Conservation (phyloP, 2,329 filamentous ascomycete genomes). For the Pestalotiopsis fici region DNA sequence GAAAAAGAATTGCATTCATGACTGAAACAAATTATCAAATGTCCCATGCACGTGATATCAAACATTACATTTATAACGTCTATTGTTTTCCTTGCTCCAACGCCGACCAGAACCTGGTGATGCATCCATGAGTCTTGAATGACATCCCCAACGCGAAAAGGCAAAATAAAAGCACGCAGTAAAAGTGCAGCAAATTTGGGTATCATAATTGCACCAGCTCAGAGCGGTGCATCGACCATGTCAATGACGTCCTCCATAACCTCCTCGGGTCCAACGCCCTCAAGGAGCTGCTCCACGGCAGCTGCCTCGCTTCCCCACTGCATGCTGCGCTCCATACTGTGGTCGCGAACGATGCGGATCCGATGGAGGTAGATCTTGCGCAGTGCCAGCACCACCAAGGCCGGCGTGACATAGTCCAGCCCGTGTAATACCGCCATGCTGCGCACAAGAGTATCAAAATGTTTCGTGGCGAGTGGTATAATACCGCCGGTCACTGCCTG, state of each 20-base stretch:
- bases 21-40: not conserved
- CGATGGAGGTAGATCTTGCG: constrained; percentile 88
- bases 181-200: not conserved
- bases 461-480: constrained; percentile 74
- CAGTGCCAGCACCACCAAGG: constrained; percentile 78
- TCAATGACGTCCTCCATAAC: constrained; percentile 66
- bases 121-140: not conserved
- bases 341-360: constrained; percentile 63
- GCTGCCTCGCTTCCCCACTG: constrained; percentile 85
- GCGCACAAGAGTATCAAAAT: constrained; percentile 70
- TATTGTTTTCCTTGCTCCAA: not conserved
- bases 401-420: constrained; percentile 79
- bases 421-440: constrained; percentile 81
- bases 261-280: constrained; percentile 60
- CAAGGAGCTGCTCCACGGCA: constrained; percentile 68
- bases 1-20: constrained; percentile 2
- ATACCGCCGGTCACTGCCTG: constrained; percentile 79
- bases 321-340: constrained; percentile 79
- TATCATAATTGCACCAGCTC: constrained; percentile 10
- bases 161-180: not conserved
- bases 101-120: not conserved
- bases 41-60: not conserved
- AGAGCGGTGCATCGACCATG: constrained; percentile 57
- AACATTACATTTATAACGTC: not conserved
- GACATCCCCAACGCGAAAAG: not conserved